These are phyloP conservation scores for Coelastrella sp. DNA, from an alignment of 139 green algal species.

Conservation along the genomic window DNA sequence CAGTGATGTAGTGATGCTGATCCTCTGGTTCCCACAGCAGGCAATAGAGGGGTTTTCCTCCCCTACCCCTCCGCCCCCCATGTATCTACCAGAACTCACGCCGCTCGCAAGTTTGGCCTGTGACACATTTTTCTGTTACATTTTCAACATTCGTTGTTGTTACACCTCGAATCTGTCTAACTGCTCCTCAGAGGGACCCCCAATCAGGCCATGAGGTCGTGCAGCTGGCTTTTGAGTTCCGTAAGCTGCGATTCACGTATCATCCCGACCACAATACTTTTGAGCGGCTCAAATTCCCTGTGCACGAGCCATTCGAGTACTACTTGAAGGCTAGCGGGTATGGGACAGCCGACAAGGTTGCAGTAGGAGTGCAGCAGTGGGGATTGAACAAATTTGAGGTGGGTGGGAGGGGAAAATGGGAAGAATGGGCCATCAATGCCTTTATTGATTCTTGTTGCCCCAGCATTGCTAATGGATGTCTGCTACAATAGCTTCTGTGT, in stretches of 20 bases:
- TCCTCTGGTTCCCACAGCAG: too few relatives aligned
- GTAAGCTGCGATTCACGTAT: slow-evolving; percentile 84
- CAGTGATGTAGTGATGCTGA: too few relatives aligned
- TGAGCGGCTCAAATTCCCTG: slow-evolving; percentile 67
- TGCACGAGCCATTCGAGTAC: slow-evolving; percentile 44
- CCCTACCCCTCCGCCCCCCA: too few relatives aligned
- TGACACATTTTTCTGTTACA: too few relatives aligned
- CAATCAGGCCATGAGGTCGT: slow-evolving; percentile 50
- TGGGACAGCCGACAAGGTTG: slow-evolving; percentile 35
- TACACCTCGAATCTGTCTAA: background rate
- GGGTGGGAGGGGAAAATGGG: background rate
- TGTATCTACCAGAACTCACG: too few relatives aligned
- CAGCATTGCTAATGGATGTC: too few relatives aligned
- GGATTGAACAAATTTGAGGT: slow-evolving; percentile 79
- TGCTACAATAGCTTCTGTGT: too few relatives aligned
- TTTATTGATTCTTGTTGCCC: too few relatives aligned
- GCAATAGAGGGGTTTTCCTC: too few relatives aligned
- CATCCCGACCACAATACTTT: slow-evolving; percentile 64
- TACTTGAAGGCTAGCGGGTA: slow-evolving; percentile 50
- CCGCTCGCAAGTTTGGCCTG: too few relatives aligned
- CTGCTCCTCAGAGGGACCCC: slow-evolving; percentile 45
- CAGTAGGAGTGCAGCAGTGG: slow-evolving; percentile 69
- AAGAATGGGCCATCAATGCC: too few relatives aligned
- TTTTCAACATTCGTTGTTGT: too few relatives aligned
- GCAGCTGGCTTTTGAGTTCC: slow-evolving; percentile 83